A percentile compares a stretch with the other conserved stretches of the same genome.
Evolutionary conservation across 2,329 filamentous ascomycete species (phyloP).

Genomic region (Pseudogymnoascus sp.): DNA sequence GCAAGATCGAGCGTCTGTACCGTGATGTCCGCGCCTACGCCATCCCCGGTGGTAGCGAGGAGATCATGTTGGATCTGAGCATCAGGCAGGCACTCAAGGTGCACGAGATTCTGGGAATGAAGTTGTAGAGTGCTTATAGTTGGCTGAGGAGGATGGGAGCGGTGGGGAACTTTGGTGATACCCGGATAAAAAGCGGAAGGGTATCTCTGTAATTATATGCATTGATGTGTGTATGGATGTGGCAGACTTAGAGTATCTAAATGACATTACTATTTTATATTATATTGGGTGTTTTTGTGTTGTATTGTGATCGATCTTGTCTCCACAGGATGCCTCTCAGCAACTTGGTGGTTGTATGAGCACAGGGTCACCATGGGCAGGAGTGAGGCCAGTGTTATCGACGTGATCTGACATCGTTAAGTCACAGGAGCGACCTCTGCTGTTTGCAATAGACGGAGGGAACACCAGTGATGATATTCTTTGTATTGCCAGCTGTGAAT

Average conservation of each 20-base stretch:
- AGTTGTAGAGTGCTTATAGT: slow-evolving; percentile 48
- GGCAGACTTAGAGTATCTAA: not conserved
- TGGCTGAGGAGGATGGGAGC: not conserved
- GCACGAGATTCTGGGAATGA: slow-evolving; percentile 89
- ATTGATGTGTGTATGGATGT: slow-evolving; percentile 2
- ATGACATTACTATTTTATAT: not conserved
- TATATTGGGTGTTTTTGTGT: not conserved
- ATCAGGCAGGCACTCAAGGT: slow-evolving; percentile 86
- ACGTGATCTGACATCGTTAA: not conserved
- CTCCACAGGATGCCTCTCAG: not conserved
- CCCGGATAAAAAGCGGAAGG: slow-evolving; percentile 3
- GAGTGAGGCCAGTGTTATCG: not conserved
- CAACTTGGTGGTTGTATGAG: not conserved
- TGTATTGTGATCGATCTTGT: not conserved
- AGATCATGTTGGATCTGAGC: slow-evolving; percentile 97
- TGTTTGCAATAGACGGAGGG: not conserved
- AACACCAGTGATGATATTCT: not conserved
- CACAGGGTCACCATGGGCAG: not conserved
- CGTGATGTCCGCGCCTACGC: slow-evolving; percentile 93
- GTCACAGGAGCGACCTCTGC: not conserved
- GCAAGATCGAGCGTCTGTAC: slow-evolving; percentile 90
- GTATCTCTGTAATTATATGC: slow-evolving; percentile 7
- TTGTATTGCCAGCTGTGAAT: not conserved
- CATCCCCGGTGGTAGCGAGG: slow-evolving; percentile 89
- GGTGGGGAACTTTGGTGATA: not conserved